Conservation (phyloP, 2,329 filamentous ascomycete genomes). For the Alternaria ventricosa region DNA sequence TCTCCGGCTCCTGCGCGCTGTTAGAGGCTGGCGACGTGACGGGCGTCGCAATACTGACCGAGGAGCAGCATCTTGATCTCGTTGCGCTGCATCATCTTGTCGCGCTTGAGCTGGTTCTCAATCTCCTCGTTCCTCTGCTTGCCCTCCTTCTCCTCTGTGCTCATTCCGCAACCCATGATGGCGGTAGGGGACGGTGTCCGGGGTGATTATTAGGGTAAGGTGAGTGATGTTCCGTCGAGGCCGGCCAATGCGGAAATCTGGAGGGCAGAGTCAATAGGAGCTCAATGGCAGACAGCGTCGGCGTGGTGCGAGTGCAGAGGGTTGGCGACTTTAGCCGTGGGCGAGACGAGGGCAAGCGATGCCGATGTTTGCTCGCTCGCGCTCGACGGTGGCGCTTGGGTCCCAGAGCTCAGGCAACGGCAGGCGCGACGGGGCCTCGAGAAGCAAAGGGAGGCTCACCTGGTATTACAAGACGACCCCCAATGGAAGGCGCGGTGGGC, state of each 20-base stretch:
- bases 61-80: constrained; percentile 99
- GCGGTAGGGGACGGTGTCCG: constrained; percentile 25
- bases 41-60: constrained; percentile 65
- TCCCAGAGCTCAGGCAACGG: constrained; percentile 10
- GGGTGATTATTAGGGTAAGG: constrained; percentile 36
- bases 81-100: constrained; percentile 98
- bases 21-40: constrained; percentile 34
- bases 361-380: constrained; percentile 11
- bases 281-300: not conserved
- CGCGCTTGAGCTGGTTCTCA: constrained; percentile 97
- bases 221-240: constrained; percentile 39
- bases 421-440: constrained; percentile 7
- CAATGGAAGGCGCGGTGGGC: constrained; percentile 9
- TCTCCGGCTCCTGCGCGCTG: constrained; percentile 82
- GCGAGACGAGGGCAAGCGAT: constrained; percentile 4
- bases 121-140: constrained; percentile 99
- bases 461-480: constrained; percentile 29
- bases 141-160: constrained; percentile 99
- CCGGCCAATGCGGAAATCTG: constrained; percentile 45
- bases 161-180: constrained; percentile 99
- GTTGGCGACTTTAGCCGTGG: constrained; percentile 8
- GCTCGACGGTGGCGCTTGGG: constrained; percentile 7
- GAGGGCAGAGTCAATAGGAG: constrained; percentile 13
- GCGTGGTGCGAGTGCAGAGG: not conserved
- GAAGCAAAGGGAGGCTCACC: constrained; percentile 33